A percentile compares a stretch with the other conserved stretches of the same genome.
Conservation (phyloP, 495 filamentous ascomycete species). For the Xylaria venustula region DNA sequence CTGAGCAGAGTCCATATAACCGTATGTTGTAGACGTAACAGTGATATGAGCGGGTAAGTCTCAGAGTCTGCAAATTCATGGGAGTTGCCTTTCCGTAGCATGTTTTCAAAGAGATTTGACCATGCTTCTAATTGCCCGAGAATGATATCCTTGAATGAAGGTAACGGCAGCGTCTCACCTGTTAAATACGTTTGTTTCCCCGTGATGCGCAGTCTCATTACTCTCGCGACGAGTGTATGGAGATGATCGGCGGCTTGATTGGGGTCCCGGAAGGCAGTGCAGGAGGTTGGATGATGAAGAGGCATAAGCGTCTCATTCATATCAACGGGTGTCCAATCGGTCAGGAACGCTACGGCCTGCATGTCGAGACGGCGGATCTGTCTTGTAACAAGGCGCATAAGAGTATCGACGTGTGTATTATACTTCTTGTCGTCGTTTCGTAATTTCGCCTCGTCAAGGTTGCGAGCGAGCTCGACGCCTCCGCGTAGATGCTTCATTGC, state of each 20-base stretch:
- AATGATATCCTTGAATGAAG: constrained; percentile 1
- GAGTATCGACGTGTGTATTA: neutral
- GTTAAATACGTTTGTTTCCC: neutral
- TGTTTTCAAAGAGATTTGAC: constrained; percentile 14
- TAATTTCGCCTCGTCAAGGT: constrained; percentile 6
- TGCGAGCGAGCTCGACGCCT: constrained; percentile 15
- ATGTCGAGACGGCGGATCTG: constrained; percentile 27
- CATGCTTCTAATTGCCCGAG: constrained; percentile 16
- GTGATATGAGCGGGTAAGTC: neutral
- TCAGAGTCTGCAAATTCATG: neutral
- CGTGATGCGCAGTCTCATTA: constrained; percentile 12
- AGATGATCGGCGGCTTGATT: constrained; percentile 18
- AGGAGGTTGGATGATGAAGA: neutral
- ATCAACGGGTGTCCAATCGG: constrained; percentile 16
- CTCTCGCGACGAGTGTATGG: constrained; percentile 8
- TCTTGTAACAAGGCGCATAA: constrained; percentile 12
- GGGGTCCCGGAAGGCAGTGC: constrained; percentile 7
- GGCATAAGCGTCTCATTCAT: neutral
- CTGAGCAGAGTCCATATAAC: constrained; percentile 26
- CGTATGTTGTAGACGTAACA: constrained; percentile 29
- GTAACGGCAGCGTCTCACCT: neutral
- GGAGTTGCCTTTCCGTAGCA: constrained; percentile 4
- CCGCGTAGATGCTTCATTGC: constrained; percentile 19
- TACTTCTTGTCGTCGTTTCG: too few species aligned
- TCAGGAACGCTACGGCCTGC: constrained; percentile 24